Conservation (phyloP, 163 green algal species). For the Coccomyxa subellipsoidea region DNA sequence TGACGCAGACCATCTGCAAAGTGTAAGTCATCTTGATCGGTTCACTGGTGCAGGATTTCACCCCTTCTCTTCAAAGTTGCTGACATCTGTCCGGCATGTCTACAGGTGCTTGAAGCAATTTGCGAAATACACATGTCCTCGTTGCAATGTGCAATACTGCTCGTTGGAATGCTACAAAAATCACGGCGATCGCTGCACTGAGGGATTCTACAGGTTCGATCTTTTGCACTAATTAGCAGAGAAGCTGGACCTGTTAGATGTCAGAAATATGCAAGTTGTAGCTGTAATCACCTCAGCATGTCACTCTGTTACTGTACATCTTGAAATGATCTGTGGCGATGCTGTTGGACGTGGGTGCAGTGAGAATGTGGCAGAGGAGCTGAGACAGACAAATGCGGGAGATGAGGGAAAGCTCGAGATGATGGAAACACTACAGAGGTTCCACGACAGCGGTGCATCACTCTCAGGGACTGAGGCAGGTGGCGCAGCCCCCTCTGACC, state of each 20-base stretch:
- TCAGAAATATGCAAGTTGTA: background rate
- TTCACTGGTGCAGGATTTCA: background rate
- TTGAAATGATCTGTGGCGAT: too few species aligned
- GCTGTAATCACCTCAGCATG: too few species aligned
- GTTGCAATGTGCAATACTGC: conserved; percentile 80
- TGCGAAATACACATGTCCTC: conserved; percentile 73
- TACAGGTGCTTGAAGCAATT: conserved; percentile 62
- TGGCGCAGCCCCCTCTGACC: too few species aligned
- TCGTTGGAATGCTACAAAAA: conserved; percentile 74
- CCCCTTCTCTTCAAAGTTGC: too few species aligned
- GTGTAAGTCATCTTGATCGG: conserved; percentile 14
- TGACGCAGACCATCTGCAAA: conserved; percentile 16
- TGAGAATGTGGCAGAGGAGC: conserved; percentile 50
- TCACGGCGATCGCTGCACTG: conserved; percentile 67
- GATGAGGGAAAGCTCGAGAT: conserved; percentile 48
- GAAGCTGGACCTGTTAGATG: background rate
- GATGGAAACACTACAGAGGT: conserved; percentile 59
- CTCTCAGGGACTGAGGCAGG: background rate
- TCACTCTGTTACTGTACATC: too few species aligned
- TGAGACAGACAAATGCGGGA: conserved; percentile 38
- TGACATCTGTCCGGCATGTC: background rate
- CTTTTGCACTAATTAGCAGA: background rate
- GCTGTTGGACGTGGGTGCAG: too few species aligned
- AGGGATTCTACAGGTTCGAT: conserved; percentile 69
- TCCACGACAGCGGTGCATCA: conserved; percentile 38